Conservation (phyloP, 140 eudicot species). For the Oenanthe javanica region DNA sequence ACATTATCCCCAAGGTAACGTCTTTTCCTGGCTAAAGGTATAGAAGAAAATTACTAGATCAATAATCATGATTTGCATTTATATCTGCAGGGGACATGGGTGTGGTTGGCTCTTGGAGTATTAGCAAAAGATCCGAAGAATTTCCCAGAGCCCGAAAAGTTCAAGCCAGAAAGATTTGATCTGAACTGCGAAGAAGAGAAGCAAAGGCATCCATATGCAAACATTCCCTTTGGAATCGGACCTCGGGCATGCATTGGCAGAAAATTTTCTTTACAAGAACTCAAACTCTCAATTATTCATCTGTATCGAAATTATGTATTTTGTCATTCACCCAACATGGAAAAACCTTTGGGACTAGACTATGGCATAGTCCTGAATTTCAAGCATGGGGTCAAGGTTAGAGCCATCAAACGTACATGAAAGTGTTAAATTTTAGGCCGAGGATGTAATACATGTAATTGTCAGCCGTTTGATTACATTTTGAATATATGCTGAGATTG, state of each 20-base stretch:
- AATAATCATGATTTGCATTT: not conserved
- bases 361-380: constrained; percentile 79
- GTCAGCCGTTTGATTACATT: not conserved
- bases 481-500: not conserved
- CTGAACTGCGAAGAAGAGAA: constrained; percentile 73
- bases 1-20: constrained; percentile 72
- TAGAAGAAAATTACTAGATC: not conserved
- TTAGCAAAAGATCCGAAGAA: constrained; percentile 87
- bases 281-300: constrained; percentile 73
- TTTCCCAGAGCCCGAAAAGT: constrained; percentile 84
- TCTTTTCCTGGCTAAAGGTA: not conserved
- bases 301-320: constrained; percentile 62
- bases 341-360: constrained; percentile 66
- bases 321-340: constrained; percentile 77
- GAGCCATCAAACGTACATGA: constrained; percentile 48
- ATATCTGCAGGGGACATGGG: constrained; percentile 84
- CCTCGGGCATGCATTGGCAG: constrained; percentile 93
- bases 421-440: not conserved
- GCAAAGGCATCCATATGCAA: constrained; percentile 82
- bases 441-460: not conserved
- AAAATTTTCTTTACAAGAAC: constrained; percentile 75
- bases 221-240: constrained; percentile 92
- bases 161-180: constrained; percentile 78
- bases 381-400: constrained; percentile 82
- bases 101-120: constrained; percentile 95